A percentile compares a stretch with the other conserved stretches of the same genome.
Evolutionary conservation across 495 filamentous ascomycete genomes (phyloP).

Genomic region (Filosporella fistucella): DNA sequence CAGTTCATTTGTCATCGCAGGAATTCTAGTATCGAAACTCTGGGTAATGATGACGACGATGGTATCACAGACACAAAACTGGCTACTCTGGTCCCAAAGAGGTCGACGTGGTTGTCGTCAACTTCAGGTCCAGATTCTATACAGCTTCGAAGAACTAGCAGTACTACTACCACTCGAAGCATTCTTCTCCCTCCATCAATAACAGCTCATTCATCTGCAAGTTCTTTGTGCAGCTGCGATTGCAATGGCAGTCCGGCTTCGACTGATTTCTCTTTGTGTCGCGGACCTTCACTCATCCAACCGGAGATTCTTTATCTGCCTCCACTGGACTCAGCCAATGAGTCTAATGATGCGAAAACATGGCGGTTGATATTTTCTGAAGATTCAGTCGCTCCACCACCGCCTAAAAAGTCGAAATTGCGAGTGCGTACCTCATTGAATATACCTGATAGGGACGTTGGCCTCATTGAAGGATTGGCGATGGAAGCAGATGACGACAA

Average conservation of each 20-base stretch:
- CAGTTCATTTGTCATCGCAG: constrained; percentile 15
- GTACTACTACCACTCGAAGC: constrained; percentile 2
- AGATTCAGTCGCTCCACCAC: not conserved
- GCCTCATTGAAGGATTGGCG: constrained; percentile 24
- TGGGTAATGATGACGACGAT: not conserved
- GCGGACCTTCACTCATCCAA: not conserved
- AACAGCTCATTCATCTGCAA: constrained; percentile 40
- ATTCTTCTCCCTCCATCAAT: not conserved
- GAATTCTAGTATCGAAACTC: constrained; percentile 1
- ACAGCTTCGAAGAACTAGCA: constrained; percentile 12
- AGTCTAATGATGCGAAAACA: constrained; percentile 12
- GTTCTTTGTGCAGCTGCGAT: constrained; percentile 43
- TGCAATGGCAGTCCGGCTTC: constrained; percentile 23
- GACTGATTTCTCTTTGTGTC: constrained; percentile 17
- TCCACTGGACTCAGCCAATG: not conserved
- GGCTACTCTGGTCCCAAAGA: not conserved
- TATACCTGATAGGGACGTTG: constrained; percentile 15
- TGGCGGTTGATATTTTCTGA: constrained; percentile 16
- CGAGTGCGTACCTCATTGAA: constrained; percentile 5
- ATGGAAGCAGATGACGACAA: constrained; percentile 23
- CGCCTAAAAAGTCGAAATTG: not conserved
- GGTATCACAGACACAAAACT: not conserved
- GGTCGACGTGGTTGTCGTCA: constrained; percentile 15
- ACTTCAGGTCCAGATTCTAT: not conserved
- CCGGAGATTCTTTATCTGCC: constrained; percentile 16